Percentiles rank a stretch among this genome's conserved stretches.
These are phyloP conservation scores for Ceratocystis diversiconidia DNA, from an alignment of 2,329 filamentous ascomycete species.

Conservation along the genomic window DNA sequence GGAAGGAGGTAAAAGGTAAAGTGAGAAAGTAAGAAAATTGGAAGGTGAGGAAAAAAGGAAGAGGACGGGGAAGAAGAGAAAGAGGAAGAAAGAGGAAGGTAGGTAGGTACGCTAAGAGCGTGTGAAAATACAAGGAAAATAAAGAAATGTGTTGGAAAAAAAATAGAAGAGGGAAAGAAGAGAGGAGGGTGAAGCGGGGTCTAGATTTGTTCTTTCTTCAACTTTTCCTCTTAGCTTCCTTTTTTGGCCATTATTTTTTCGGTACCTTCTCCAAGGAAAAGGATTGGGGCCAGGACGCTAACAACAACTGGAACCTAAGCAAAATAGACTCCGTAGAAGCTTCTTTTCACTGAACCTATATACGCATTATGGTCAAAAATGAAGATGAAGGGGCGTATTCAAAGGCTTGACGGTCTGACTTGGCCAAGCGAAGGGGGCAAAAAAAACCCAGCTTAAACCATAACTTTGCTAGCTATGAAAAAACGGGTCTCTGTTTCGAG, in stretches of 20 bases:
- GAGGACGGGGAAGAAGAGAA: conserved; percentile 8
- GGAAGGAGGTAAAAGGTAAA: conserved; percentile 31
- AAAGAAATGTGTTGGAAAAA: not conserved
- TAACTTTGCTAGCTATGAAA: not conserved
- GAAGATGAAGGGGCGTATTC: not conserved
- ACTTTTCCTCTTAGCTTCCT: not conserved
- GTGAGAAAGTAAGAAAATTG: conserved; percentile 5
- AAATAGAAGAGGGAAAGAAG: not conserved
- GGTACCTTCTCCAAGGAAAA: not conserved
- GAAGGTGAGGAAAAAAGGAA: not conserved
- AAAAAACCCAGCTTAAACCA: not conserved
- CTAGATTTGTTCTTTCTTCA: not conserved
- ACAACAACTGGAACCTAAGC: not conserved
- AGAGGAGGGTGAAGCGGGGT: conserved; percentile 1
- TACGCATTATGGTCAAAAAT: not conserved
- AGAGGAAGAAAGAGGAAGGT: not conserved
- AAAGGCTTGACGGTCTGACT: not conserved
- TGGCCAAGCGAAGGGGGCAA: not conserved
- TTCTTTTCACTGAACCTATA: too few relatives aligned
- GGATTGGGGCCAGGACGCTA: not conserved
- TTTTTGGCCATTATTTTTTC: not conserved
- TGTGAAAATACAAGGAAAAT: conserved; percentile 4
- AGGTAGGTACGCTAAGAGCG: not conserved
- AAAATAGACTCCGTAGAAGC: not conserved
- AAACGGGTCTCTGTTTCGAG: not conserved